A percentile compares a stretch with the other conserved stretches of the same genome.
Conservation (phyloP, 1,139 yeast genomes). For the Yamadazyma taylorii region DNA sequence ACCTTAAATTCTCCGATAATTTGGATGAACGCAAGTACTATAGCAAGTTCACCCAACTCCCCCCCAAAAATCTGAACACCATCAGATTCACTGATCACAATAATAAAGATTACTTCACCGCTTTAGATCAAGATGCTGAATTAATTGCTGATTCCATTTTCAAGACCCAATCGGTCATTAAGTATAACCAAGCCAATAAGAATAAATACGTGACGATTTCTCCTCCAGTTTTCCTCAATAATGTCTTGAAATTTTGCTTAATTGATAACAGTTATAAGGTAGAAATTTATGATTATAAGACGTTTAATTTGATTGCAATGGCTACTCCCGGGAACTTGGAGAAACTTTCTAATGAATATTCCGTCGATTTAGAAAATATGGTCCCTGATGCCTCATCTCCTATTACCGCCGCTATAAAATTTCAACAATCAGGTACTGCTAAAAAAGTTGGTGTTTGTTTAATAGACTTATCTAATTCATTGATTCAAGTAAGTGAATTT, state of each 20-base stretch:
- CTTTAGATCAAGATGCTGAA: conserved; percentile 75
- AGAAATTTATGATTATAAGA: conserved; percentile 64
- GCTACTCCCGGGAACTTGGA: conserved; percentile 94
- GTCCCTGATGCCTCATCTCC: conserved; percentile 62
- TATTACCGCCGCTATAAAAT: conserved; percentile 72
- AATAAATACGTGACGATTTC: conserved; percentile 75
- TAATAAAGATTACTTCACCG: conserved; percentile 75
- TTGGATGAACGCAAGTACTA: conserved; percentile 67
- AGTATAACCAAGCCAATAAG: conserved; percentile 47
- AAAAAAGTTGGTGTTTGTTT: conserved; percentile 76
- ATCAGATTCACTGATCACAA: conserved; percentile 68
- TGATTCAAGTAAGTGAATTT: conserved; percentile 75
- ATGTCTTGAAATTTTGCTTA: conserved; percentile 64
- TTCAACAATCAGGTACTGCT: conserved; percentile 39
- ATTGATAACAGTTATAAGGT: conserved; percentile 71
- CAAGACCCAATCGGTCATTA: conserved; percentile 78
- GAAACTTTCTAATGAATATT: conserved; percentile 35
- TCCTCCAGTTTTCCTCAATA: conserved; percentile 63
- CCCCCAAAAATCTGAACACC: conserved; percentile 47
- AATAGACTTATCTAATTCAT: conserved; percentile 68
- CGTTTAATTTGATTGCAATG: conserved; percentile 57
- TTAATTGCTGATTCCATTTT: conserved; percentile 81
- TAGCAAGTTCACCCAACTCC: conserved; percentile 53
- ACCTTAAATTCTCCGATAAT: conserved; percentile 66
- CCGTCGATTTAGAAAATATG: conserved; percentile 68